Base-by-base conservation (phyloP, 768 basidiomycete genomes). In the Mycena maculata region DNA sequence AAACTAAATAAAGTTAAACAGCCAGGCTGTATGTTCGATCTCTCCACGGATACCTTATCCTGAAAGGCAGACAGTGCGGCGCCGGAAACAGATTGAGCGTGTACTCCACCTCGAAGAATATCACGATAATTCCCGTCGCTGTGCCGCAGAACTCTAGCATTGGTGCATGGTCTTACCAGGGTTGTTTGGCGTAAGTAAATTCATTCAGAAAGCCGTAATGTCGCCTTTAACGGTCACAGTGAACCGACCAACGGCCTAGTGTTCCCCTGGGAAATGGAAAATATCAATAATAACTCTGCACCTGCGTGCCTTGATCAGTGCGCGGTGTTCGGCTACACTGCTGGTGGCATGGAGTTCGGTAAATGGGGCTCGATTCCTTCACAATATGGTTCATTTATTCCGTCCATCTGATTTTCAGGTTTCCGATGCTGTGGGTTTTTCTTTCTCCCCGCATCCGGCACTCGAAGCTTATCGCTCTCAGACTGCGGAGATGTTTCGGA, bases 401-500 rank as follows among this genome's bases (percentile, higher is more conserved):
- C n/a, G n/a, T n/a, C n/a, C n/a, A 23, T 48, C 16, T 48, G 16
- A 13, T 52, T 31, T 63, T 30, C 74, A 88, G 65, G 89, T 92
- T 38, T 41, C 39, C 58, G 53, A 72, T 94, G 92, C 80, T 93
- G 91, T 92, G 72, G 72, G 90, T 83, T 44, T 7, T 23, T 56
- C 31, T 22, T 25, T 15, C 54, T 41, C 28, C 54, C 13, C 45
- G 57, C 18, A 22, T 44, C 15, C 41, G 8, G 5, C 38, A 25
- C 42, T 33, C 33, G 28, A 25, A 28, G 39, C 52, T 5, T 53
- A 20, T 20, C 1, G 38, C 45, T 52, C 50, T 7, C 60, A 92
- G 92, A 86, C 76, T 93, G 92, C 58, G 92, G 92, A 60, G 92
- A 93, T 74, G 72, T 84, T 8, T 75, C 77, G 3, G 87, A 93